A percentile compares a stretch with the other conserved stretches of the same genome.
These are phyloP conservation scores for Verticillium alfalfae DNA, from an alignment of 2,329 filamentous ascomycete species.

Conservation along the genomic window DNA sequence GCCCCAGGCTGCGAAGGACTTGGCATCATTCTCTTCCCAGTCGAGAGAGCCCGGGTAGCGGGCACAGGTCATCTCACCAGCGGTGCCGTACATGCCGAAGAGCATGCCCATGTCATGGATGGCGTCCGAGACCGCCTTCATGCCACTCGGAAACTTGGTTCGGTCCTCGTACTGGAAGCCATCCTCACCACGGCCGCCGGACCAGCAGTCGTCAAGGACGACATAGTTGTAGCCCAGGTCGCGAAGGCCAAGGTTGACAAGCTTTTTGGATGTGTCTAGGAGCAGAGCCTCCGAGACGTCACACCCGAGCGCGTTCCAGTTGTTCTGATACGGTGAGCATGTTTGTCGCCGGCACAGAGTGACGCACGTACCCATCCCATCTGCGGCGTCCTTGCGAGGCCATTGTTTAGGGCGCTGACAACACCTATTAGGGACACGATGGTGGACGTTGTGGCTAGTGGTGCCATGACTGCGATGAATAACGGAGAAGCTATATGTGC, in stretches of 20 bases:
- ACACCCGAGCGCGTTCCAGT: conserved; percentile 1
- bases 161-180: conserved; percentile 19
- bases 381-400: neutral
- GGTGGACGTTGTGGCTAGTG: neutral
- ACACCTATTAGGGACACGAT: neutral
- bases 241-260: conserved; percentile 14
- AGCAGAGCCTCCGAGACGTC: conserved; percentile 1
- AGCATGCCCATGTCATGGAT: conserved; percentile 26
- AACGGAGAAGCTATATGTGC: neutral
- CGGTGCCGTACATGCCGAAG: conserved; percentile 30
- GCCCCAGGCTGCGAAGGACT: conserved; percentile 45
- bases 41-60: conserved; percentile 23
- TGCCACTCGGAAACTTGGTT: conserved; percentile 28
- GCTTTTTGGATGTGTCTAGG: conserved; percentile 8
- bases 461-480: neutral
- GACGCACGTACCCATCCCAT: neutral
- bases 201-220: conserved; percentile 27
- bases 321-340: neutral
- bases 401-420: neutral
- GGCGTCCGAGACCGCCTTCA: conserved; percentile 25
- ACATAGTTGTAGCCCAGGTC: conserved; percentile 20
- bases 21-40: conserved; percentile 45
- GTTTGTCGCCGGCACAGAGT: neutral
- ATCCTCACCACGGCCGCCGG: conserved; percentile 14
- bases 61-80: conserved; percentile 43